Evolutionary conservation across 805 yeast species (phyloP), one percentile per base, ranked within the genome.

Genomic region (Teunomyces gatunensis): DNA sequence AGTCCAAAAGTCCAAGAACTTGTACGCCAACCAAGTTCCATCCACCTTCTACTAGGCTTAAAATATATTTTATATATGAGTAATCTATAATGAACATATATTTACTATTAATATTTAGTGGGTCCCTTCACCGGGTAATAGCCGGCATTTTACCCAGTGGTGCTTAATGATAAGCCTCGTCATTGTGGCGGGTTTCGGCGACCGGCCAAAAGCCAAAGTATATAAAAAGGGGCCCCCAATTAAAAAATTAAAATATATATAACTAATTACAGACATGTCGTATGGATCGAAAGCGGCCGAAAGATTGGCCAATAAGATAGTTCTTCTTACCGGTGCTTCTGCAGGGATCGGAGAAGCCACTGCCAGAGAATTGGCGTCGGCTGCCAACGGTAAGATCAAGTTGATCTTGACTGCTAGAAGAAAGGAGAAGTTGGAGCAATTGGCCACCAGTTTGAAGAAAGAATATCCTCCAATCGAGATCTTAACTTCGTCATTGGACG

Each of bases 271-370:
- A n/a, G 12, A n/a, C 33, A 15, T 82, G 87, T 84, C 89, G 6
- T 81, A 75, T 69, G 92, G 91, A 53, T 54, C 75, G 44, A 79
- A 75, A 61, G 94, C 96, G 45, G 88, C 91, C 37, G 84, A 84
- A 63, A 80, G 97, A 64, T 74, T 92, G 29, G 82, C 86, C 18
- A 86, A 86, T 42, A 91, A 92, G 63, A 81, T 84, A 15, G 77
- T 89, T 28, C 78, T 92, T 36, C 85, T 92, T 59, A 89, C 98
- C n/a, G 98, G 98, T 52, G 98, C 98, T 6, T 88, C 96, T 21
- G 83, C 96, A 12, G 98, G 98, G 47, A 92, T 92, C 59, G 99
- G 98, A 10, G 82, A 81, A 55, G 94, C 96, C 46, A 90, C 97
- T 9, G 98, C 97, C 12, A 67, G 77, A 41, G 96, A 91, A 63